These are phyloP conservation scores for Acanthamoeba royreba DNA, from an alignment of 208 protist genomes.

Conservation along the genomic window DNA sequence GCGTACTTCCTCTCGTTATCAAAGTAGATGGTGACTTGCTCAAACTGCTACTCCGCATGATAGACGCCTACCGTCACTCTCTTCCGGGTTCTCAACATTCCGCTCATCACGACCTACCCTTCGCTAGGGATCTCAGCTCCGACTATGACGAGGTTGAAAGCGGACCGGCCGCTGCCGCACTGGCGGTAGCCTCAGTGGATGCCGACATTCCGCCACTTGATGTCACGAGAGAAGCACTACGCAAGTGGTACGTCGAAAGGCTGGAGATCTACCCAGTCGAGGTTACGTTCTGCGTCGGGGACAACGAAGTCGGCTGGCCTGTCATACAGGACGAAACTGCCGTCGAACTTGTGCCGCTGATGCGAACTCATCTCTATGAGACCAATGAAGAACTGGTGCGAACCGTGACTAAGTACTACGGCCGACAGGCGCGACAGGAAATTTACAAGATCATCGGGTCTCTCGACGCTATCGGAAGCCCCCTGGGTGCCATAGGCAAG, in stretches of 20 bases:
- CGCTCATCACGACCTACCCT: neutral
- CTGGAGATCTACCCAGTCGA: conserved; percentile 13
- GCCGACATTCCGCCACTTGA: neutral
- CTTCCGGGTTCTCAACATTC: neutral
- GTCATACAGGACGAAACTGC: conserved; percentile 3
- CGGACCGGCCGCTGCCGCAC: too few species aligned
- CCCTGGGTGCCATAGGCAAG: neutral
- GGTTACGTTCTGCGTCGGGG: neutral
- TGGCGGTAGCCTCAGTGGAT: neutral
- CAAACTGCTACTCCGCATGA: neutral
- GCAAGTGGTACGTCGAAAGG: neutral
- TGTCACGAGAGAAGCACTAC: neutral
- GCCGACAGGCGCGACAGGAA: neutral
- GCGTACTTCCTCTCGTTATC: neutral
- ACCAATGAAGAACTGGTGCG: neutral
- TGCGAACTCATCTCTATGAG: neutral
- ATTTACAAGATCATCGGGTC: neutral
- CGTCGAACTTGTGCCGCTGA: neutral
- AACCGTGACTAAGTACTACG: neutral
- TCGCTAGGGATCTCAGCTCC: neutral
- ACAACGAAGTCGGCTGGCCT: neutral
- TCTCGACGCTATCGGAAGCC: conserved; percentile 6
- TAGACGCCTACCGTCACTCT: neutral
- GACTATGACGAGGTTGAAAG: neutral
- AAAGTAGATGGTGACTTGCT: conserved; percentile 29